Base-by-base conservation (phyloP, 176 grass and related monocot species). In the Phragmites australis region DNA sequence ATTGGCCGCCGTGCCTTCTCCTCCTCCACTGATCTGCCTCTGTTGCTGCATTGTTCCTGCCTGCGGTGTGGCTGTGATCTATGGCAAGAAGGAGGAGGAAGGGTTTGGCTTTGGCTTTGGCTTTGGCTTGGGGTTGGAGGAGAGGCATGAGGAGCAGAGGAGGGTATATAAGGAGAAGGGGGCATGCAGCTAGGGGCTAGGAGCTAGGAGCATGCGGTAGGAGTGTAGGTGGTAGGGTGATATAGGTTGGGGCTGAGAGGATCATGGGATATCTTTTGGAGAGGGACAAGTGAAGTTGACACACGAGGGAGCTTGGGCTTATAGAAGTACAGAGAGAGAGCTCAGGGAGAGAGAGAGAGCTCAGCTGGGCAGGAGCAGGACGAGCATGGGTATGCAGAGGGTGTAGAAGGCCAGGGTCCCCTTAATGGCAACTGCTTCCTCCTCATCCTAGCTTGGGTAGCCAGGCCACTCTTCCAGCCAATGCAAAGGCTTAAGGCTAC, bases 221-320 rank as follows among this genome's bases (percentile, higher is more conserved):
- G 6, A 74, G 21, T 30, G 80, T 67, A 79, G 82, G 72, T 49
- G 42, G 17, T 69, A 62, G 49, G 68, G 56, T 86, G 53, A 68
- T 75, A 83, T 81, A 77, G 83, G 74, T 46, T 73, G 79, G 82
- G 76, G 84, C 55, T 43, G 82, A 73, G 94, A 90, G 83, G 87
- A 93, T 99, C 90, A 86, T 86, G 90, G 77, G 81, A 89, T 90
- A 99, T 99, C 92, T 99, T 99, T 91, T 81, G 91, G 90, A 99
- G 88, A 95, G 93, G 76, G 90, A 99, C 84, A 53, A 63, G 63
- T 82, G 92, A 93, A 84, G 90, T 89, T 81, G 96, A 99, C 90
- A 93, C 90, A 86, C 88, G 82, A 66, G 86, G 56, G 9, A n/a
- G n/a, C n/a, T n/a, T n/a, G n/a, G n/a, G n/a, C n/a, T n/a, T n/a